Base-by-base conservation (phyloP, 108 stramenopile genomes). In the Cyclostephanos invisitatus region DNA sequence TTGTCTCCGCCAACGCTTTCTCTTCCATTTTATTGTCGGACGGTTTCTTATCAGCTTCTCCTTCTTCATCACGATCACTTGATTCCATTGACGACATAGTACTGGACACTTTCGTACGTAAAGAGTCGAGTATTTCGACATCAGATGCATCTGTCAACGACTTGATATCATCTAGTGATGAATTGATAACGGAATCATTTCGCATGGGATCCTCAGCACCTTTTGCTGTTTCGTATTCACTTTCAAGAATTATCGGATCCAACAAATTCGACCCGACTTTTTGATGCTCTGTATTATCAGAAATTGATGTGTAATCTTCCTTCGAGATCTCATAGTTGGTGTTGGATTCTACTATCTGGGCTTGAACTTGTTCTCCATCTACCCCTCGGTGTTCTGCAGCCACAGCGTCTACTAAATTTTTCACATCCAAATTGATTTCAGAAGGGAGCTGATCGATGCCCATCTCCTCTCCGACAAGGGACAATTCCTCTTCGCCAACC, bases 91-190 rank as follows among this genome's bases (percentile, higher is more conserved):
- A 22, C n/a, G 38, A 0, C 20, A 47, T 50, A 20, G 7, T 14
- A 47, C 49, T 32, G 24, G 64, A 5, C 5, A 50, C 64, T 6
- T 47, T 46, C 7, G 32, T 65, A 22, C 10, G 64, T 29, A 50
- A 49, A 51, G 64, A 22, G 28, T 51, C 64, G 12, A 47, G 32
- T 20, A 65, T 70, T 20, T 70, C 54, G 6, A 35, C 76, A 77
- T 66, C 69, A n/a, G 68, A 67, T 22, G 67, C 68, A 70, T 77
- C 48, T 25, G 47, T 64, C 37, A 51, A 63, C 12, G 73, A 54
- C 29, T 69, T 80, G 27, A 70, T 64, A 37, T 61, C 73, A 49
- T 73, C 67, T 64, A 48, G 60, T 14, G 60, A 62, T 38, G 51
- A 37, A 44, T 29, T 37, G 44, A 70, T 65, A 9, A 57, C 53